Evolutionary conservation across 768 basidiomycete species (phyloP), one percentile per base, ranked within the genome.

Genomic region (Agrocybe chaxingu): DNA sequence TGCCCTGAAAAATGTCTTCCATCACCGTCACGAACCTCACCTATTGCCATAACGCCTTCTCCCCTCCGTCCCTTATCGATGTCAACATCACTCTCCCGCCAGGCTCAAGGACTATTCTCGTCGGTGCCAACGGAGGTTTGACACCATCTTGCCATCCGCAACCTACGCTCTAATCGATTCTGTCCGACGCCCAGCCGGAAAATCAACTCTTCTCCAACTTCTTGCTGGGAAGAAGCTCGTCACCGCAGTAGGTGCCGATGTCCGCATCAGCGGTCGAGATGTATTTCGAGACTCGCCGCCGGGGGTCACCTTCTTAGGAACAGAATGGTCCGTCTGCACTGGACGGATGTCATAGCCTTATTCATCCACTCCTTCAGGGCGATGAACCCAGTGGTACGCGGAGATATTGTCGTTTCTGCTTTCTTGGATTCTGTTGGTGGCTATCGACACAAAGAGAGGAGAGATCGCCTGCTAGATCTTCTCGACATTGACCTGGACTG

Each of bases 401-500:
- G 89, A 7, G 97, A 98, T 66, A 95, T 98, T 54, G 74, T 85
- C 31, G 97, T 99, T 3, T 84, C 89, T n/a, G 76, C 82, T 42
- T 99, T 99, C 68, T 74, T 99, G n/a, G 92, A 99, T 66, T 95
- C 92, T 12, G 92, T 99, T 4, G 97, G 97, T 10, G 97, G 97
- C 0, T 98, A 97, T 65, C 78, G 93, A 47, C 81, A 98, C 71
- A 96, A 96, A 66, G 87, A 85, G 58, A 79, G 94, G 30, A 77
- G 96, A 37, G 92, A 99, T 65, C 69, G 62, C 6, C 77, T 99
- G 3, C 83, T 99, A 47, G 87, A 93, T 67, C 89, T 99, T 52
- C 73, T 98, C 38, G 95, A 98, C 63, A 82, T 99, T 51, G 97
- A 99, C 70, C 71, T 98, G 13, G 89, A 94, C 62, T 99, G 92